Conservation (phyloP, 2,329 filamentous ascomycete genomes). For the Ophiocordyceps australis region DNA sequence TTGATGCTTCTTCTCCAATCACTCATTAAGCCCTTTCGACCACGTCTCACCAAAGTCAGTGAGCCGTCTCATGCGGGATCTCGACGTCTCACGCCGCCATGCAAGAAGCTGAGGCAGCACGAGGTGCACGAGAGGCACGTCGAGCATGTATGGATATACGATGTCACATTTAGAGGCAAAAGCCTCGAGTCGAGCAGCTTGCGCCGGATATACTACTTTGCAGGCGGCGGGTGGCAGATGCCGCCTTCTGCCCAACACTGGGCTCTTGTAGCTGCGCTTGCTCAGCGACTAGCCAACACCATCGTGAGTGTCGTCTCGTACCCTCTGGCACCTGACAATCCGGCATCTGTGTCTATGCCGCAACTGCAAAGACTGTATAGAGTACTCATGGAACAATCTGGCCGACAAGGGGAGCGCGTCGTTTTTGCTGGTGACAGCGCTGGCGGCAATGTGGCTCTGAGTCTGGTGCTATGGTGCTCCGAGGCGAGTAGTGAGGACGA, state of each 20-base stretch:
- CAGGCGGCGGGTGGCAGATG: constrained; percentile 35
- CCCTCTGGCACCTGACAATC: constrained; percentile 33
- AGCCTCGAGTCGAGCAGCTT: neutral
- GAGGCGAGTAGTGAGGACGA: constrained; percentile 7
- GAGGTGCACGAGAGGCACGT: constrained; percentile 2
- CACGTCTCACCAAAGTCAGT: neutral
- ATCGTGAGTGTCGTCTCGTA: constrained; percentile 28
- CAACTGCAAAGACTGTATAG: constrained; percentile 24
- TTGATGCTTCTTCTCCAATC: neutral
- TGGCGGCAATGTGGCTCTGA: constrained; percentile 32
- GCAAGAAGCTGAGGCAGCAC: neutral
- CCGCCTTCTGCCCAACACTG: constrained; percentile 32
- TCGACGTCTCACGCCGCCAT: neutral
- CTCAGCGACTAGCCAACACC: constrained; percentile 17
- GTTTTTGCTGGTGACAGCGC: constrained; percentile 35
- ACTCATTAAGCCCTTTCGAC: neutral
- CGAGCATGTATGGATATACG: constrained; percentile 10
- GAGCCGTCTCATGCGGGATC: neutral
- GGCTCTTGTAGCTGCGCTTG: constrained; percentile 26
- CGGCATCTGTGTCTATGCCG: constrained; percentile 28
- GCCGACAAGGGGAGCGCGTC: constrained; percentile 17
- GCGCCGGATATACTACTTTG: constrained; percentile 31
- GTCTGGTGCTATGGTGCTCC: constrained; percentile 13
- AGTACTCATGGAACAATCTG: constrained; percentile 17
- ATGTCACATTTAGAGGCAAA: constrained; percentile 3